Evolutionary conservation across 2,329 filamentous ascomycete species (phyloP).

Genomic region (Cladophialophora chaetospira): DNA sequence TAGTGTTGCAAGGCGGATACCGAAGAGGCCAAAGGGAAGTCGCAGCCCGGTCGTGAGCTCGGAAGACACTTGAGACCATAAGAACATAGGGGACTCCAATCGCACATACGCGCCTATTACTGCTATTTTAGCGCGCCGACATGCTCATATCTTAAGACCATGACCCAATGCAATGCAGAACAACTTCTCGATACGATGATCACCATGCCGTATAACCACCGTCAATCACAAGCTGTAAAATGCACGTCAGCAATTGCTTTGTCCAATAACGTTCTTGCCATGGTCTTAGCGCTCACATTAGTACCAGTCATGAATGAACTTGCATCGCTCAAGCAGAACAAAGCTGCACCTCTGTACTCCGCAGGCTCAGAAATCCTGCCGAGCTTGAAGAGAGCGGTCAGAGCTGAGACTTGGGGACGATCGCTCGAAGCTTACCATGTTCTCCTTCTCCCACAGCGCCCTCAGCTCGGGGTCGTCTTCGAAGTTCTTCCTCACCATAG

Average conservation of each 20-base stretch:
- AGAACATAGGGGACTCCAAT: too few species aligned
- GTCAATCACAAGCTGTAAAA: slow-evolving; percentile 47
- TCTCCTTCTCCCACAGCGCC: slow-evolving; percentile 48
- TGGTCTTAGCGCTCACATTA: slow-evolving; percentile 6
- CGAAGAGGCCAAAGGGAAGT: neutral
- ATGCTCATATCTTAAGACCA: too few species aligned
- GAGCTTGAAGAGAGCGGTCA: slow-evolving; percentile 2
- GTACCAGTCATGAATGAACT: slow-evolving; percentile 59
- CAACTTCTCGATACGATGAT: neutral
- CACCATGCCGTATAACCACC: slow-evolving; percentile 32
- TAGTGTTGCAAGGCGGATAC: neutral
- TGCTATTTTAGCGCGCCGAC: too few species aligned
- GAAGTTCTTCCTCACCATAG: slow-evolving; percentile 83
- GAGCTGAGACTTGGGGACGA: neutral
- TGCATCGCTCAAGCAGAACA: slow-evolving; percentile 52
- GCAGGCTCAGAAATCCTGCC: slow-evolving; percentile 66
- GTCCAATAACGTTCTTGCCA: too few species aligned
- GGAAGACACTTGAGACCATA: neutral
- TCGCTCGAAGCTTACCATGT: slow-evolving; percentile 45
- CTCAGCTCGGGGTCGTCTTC: slow-evolving; percentile 67
- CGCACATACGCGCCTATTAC: too few species aligned
- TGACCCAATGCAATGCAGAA: neutral
- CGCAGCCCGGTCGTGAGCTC: neutral
- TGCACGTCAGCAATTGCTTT: neutral
- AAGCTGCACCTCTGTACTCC: slow-evolving; percentile 64